These are phyloP conservation scores for Agrostemma githago DNA, from an alignment of 148 eudicot genomes.

Conservation along the genomic window DNA sequence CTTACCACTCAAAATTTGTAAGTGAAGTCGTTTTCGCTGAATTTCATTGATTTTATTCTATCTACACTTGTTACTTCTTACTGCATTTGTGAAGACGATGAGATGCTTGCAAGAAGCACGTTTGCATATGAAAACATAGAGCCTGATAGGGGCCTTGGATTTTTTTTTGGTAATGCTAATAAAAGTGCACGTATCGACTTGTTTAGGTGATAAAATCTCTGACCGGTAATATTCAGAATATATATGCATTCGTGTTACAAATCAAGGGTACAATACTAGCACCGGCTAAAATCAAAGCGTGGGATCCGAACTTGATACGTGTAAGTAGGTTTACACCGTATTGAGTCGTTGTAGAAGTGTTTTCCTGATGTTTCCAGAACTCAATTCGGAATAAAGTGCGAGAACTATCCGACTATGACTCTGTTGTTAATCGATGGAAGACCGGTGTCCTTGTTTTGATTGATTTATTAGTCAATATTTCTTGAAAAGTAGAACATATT, in stretches of 20 bases:
- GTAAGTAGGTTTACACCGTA: too few species aligned
- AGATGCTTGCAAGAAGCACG: constrained; percentile 36
- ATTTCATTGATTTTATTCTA: constrained; percentile 13
- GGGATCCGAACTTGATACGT: too few species aligned
- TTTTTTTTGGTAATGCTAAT: too few species aligned
- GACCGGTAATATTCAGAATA: too few species aligned
- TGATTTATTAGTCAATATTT: too few species aligned
- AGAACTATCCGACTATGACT: constrained; percentile 50
- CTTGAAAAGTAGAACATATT: neutral
- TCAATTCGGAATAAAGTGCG: constrained; percentile 62
- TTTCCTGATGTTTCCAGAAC: constrained; percentile 56
- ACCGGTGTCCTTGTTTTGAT: constrained; percentile 30
- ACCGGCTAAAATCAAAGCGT: too few species aligned
- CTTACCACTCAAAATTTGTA: constrained; percentile 70
- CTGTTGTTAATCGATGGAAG: constrained; percentile 75
- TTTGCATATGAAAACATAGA: constrained; percentile 25
- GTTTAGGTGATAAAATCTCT: too few species aligned
- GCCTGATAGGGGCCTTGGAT: too few species aligned
- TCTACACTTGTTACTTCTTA: neutral
- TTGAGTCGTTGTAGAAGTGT: constrained; percentile 41
- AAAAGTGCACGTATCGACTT: too few species aligned
- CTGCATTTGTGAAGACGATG: constrained; percentile 31
- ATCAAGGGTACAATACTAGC: too few species aligned
- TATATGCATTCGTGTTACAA: too few species aligned
- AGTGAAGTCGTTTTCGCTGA: constrained; percentile 31